Evolutionary conservation across 306 rosid species (phyloP), one percentile per base, ranked within the genome.

Genomic region (Lupinus albus): DNA sequence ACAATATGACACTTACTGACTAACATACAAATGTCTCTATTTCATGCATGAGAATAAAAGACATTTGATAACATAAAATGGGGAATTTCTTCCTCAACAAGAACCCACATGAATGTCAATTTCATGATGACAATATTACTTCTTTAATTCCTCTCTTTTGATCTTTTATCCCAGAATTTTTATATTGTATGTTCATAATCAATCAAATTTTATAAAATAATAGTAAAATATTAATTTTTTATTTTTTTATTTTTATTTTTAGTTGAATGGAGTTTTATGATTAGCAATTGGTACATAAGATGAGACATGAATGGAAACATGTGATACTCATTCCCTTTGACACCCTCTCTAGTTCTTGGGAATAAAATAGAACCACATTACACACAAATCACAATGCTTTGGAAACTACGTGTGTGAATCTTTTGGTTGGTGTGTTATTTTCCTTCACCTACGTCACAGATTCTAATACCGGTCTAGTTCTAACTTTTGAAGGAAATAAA

Each of bases 31-130:
- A n/a, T n/a, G n/a, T n/a, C n/a, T n/a, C n/a, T n/a, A n/a, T n/a
- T n/a, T n/a, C n/a, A n/a, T n/a, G n/a, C n/a, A n/a, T 20, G 35
- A 30, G 67, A 70, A 70, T 47, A 70, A 46, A 41, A 45, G 36
- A 18, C 21, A 11, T 45, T 32, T 1, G 9, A 46, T 56, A 6
- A 45, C 10, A 28, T 28, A 15, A 45, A 42, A 14, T 44, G 52
- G 48, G 54, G 57, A 56, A 9, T 70, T 70, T 47, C 25, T 20
- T 32, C 72, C 11, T 15, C 39, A 41, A 54, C 64, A 68, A 55
- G 66, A 57, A 70, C 47, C 51, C 6, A 47, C 64, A 70, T 70
- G 66, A 44, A 54, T 70, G 36, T 65, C 66, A 32, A 45, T 28
- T 57, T 25, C 25, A 32, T n/a, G 57, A 14, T 68, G 44, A 68